phyloP scores from a whole-genome alignment of 768 basidiomycete genomes.

The Termitomyces titanicus region DNA sequence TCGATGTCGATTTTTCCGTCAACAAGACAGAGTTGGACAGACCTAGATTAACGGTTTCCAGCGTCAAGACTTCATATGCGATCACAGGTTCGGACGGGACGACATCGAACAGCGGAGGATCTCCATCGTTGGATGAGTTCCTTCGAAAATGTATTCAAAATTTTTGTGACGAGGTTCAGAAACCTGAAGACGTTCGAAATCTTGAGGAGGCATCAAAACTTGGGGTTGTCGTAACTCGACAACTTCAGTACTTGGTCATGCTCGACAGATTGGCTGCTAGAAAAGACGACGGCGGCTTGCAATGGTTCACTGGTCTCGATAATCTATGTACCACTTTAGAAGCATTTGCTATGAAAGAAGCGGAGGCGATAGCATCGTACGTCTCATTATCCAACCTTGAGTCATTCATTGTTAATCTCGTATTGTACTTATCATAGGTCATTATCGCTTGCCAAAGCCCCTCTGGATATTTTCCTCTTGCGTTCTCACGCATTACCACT shows the following conservation, averaged over 20 bases:
- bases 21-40: slow-evolving; percentile 31
- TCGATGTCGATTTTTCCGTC: slow-evolving; percentile 67
- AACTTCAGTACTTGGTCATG: slow-evolving; percentile 67
- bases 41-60: slow-evolving; percentile 43
- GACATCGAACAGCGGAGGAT: slow-evolving; percentile 42
- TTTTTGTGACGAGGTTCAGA: slow-evolving; percentile 62
- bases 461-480: slow-evolving; percentile 70
- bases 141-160: slow-evolving; percentile 50
- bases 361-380: slow-evolving; percentile 49
- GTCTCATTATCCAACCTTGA: slow-evolving; percentile 17
- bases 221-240: slow-evolving; percentile 45
- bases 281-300: slow-evolving; percentile 58
- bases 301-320: slow-evolving; percentile 74
- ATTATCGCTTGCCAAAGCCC: slow-evolving; percentile 34
- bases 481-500: slow-evolving; percentile 67
- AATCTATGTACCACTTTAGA: slow-evolving; percentile 46
- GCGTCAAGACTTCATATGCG: slow-evolving; percentile 74
- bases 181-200: slow-evolving; percentile 45
- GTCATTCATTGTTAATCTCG: background rate
- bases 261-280: slow-evolving; percentile 64
- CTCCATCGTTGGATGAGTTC: slow-evolving; percentile 60
- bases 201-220: slow-evolving; percentile 48
- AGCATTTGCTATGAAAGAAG: slow-evolving; percentile 50
- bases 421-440: slow-evolving; percentile 36
- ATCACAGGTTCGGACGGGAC: slow-evolving; percentile 38